Base-by-base conservation (phyloP, 1,284 basidiomycete species). In the Lentinula novae-zelandiae region DNA sequence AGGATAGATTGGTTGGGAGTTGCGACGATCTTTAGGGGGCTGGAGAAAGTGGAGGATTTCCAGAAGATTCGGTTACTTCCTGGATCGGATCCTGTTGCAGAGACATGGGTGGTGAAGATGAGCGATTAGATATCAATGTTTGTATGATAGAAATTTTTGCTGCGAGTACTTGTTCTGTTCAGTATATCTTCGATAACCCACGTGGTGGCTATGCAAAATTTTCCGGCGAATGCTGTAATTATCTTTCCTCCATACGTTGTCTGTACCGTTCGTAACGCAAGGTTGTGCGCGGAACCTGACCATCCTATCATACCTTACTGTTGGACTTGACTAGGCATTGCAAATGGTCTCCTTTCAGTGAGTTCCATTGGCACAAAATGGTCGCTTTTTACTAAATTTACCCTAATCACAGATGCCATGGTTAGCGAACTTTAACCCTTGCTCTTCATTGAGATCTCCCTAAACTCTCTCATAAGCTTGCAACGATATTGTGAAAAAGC, bases 401-500 rank as follows among this genome's bases (percentile, higher is more conserved):
- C 33, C 5, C 34, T 15, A 31, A 33, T 48, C 38, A 38, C 58
- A 81, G 79, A 69, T 81, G 79, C 67, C 76, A 80, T 71, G 71
- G 77, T 78, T 50, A 70, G 71, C 39, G 27, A 40, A 60, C 56
- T 53, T 42, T 38, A 54, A n/a, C 38, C 33, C 42, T 40, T 33
- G 20, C 61, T 53, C 9, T 39, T 36, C 39, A 53, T 57, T 38
- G 34, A 5, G 22, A 60, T 42, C 60, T 31, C 34, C 42, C 39
- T 40, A 51, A 31, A 39, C 48, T 42, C 52, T 52, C 46, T 52
- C 51, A 39, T 15, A 44, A 91, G 90, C 70, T 42, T 95, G 94
- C 73, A 78, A 82, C 57, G 94, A 96, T 67, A 87, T 92, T 7
- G 86, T 96, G 42, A 96, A 95, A 75, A 96, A 96, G 72, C 94